Percentiles rank a stretch among this genome's conserved stretches.
Conservation (phyloP, 2,329 filamentous ascomycete genomes). For the Lizonia empirigonia region DNA sequence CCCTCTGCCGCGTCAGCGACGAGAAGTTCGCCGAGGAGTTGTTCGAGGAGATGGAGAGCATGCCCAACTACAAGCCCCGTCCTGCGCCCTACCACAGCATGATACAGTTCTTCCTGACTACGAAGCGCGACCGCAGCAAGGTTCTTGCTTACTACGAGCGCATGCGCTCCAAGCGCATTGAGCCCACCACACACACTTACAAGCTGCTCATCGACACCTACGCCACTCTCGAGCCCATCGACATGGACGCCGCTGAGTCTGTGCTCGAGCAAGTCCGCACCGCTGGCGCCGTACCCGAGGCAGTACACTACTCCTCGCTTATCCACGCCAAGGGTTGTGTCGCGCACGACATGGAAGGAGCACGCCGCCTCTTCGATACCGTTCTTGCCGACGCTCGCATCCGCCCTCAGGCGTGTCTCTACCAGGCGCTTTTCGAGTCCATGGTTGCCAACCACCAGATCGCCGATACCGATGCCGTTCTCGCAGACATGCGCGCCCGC, state of each 20-base stretch:
- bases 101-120: constrained; percentile 99
- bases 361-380: constrained; percentile 79
- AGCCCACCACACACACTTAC: constrained; percentile 93
- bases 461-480: constrained; percentile 69
- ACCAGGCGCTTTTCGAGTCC: constrained; percentile 94
- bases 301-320: constrained; percentile 92
- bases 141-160: constrained; percentile 93
- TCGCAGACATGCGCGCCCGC: constrained; percentile 74
- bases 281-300: constrained; percentile 77
- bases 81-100: constrained; percentile 98
- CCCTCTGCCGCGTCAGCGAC: constrained; percentile 93
- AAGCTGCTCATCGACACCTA: constrained; percentile 96
- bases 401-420: constrained; percentile 80
- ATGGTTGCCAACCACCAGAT: constrained; percentile 96
- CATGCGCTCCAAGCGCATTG: constrained; percentile 85
- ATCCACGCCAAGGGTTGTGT: constrained; percentile 97
- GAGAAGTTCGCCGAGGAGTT: constrained; percentile 97
- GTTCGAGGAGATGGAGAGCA: constrained; percentile 98
- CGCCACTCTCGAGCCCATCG: constrained; percentile 87
- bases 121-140: constrained; percentile 94
- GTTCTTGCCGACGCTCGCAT: constrained; percentile 72
- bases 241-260: constrained; percentile 85
- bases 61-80: constrained; percentile 98
- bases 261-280: constrained; percentile 79
- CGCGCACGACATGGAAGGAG: constrained; percentile 85